phyloP scores from a whole-genome alignment of 108 stramenopile genomes.

The Nitzschia sp. region DNA sequence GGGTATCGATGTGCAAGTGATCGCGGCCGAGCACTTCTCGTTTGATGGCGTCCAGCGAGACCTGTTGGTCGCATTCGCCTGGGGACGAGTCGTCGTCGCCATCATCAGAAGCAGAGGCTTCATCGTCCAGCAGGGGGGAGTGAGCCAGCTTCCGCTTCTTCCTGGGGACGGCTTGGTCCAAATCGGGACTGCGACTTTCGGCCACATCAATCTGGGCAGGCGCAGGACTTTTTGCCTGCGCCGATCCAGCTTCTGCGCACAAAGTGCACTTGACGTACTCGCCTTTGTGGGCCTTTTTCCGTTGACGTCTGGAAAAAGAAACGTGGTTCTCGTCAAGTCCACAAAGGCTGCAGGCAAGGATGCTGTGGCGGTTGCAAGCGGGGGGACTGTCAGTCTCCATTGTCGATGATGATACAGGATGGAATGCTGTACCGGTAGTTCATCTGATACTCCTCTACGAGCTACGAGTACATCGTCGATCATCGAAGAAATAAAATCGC shows the following conservation, averaged over 20 bases:
- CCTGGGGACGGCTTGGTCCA: background rate
- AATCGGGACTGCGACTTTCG: no score
- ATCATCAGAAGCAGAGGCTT: background rate
- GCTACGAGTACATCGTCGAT: no score
- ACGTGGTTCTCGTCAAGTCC: background rate
- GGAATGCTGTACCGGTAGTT: no score
- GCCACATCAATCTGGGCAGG: background rate
- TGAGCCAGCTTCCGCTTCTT: background rate
- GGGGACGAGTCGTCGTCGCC: background rate
- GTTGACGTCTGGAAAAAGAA: background rate
- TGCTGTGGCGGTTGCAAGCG: no score
- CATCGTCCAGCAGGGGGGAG: background rate
- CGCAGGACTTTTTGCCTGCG: background rate
- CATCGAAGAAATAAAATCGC: no score
- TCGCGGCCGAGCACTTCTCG: constrained; percentile 32
- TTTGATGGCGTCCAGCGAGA: constrained; percentile 42
- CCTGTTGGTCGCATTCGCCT: background rate
- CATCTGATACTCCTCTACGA: no score
- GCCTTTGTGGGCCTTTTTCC: background rate
- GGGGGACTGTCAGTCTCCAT: no score
- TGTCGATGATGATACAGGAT: no score
- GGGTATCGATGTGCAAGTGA: background rate
- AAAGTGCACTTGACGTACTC: background rate
- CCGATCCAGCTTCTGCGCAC: background rate
- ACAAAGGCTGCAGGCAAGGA: background rate